phyloP scores from a whole-genome alignment of 495 filamentous ascomycete genomes.

The Achaetomiella virescens region DNA sequence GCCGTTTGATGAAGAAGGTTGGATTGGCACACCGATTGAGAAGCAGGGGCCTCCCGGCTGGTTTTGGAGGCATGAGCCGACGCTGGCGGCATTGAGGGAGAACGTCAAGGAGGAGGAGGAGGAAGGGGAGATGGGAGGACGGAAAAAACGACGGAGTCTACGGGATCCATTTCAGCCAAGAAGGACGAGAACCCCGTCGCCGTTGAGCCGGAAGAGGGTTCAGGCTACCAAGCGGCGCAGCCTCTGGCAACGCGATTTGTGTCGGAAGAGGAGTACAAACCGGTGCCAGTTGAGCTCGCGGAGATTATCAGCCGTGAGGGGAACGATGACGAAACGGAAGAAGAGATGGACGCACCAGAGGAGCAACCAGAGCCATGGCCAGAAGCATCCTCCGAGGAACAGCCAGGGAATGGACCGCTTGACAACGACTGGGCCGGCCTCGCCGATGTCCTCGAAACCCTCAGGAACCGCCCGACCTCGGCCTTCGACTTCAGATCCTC shows the following conservation, averaged over 20 bases:
- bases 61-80: constrained; percentile 20
- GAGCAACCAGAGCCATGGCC: not conserved
- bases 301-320: no score
- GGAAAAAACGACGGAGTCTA: no score
- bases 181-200: no score
- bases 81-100: constrained; percentile 8
- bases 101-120: constrained; percentile 10
- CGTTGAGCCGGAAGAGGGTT: not conserved
- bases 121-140: not conserved
- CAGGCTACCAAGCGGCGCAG: not conserved
- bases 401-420: not conserved
- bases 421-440: constrained; percentile 11
- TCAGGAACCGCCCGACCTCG: constrained; percentile 15
- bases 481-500: constrained; percentile 8
- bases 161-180: no score
- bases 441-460: constrained; percentile 5
- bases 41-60: constrained; percentile 12
- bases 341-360: not conserved
- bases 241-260: not conserved
- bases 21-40: constrained; percentile 14
- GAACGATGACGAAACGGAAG: not conserved
- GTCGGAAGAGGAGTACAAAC: not conserved
- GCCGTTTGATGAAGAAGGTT: constrained; percentile 20
- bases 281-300: no score
- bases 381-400: not conserved